Conservation (phyloP, 148 eudicot species). For the Fallopia convolvulus region DNA sequence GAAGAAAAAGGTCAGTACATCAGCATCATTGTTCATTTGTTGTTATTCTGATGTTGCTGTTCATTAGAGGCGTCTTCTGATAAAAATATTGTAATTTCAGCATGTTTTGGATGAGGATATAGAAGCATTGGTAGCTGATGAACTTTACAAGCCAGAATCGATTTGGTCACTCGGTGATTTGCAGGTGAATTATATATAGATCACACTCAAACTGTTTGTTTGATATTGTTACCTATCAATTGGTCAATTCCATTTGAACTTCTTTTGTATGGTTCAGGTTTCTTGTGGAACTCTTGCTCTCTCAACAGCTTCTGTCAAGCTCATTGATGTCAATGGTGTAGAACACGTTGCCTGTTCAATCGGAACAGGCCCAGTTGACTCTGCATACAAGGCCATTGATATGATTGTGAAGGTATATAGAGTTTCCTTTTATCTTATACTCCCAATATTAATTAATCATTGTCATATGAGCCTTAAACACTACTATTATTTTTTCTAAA, state of each 20-base stretch:
- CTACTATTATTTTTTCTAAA: too few species aligned
- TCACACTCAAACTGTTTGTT: not conserved
- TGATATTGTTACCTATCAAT: not conserved
- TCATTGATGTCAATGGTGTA: constrained; percentile 57
- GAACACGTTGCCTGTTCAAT: constrained; percentile 71
- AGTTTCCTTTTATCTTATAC: not conserved
- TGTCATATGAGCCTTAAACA: not conserved
- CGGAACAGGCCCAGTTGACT: constrained; percentile 95
- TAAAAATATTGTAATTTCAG: constrained; percentile 23
- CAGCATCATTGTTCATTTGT: not conserved
- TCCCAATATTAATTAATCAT: not conserved
- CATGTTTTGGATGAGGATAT: constrained; percentile 79
- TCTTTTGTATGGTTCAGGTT: constrained; percentile 33
- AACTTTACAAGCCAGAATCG: constrained; percentile 79
- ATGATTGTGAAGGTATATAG: constrained; percentile 63
- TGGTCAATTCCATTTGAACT: not conserved
- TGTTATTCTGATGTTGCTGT: not conserved
- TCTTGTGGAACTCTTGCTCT: constrained; percentile 92
- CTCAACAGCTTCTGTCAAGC: constrained; percentile 83
- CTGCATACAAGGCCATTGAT: constrained; percentile 93
- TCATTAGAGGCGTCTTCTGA: not conserved
- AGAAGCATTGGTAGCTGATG: constrained; percentile 76
- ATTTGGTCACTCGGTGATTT: constrained; percentile 87
- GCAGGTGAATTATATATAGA: constrained; percentile 37
- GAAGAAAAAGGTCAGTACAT: constrained; percentile 61